These are phyloP conservation scores for Pezicula rhizophila DNA, from an alignment of 2,329 filamentous ascomycete species.

Conservation along the genomic window DNA sequence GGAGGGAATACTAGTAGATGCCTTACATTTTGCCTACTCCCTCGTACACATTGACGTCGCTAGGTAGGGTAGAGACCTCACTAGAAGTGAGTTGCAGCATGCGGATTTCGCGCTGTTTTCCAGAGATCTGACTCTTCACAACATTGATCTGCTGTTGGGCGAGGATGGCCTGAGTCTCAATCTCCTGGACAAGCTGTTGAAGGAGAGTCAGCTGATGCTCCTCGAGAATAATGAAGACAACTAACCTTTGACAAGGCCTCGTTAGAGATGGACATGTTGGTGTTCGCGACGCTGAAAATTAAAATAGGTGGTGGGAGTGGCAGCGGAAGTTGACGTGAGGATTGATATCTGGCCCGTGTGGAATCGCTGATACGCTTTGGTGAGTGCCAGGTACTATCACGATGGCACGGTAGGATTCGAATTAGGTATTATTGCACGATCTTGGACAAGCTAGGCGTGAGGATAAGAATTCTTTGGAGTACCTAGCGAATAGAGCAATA, in stretches of 20 bases:
- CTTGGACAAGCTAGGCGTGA: too few species aligned
- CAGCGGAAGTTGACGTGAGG: too few species aligned
- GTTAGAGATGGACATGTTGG: conserved; percentile 83
- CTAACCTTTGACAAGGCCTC: conserved; percentile 86
- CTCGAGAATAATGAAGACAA: neutral
- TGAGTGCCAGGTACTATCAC: too few species aligned
- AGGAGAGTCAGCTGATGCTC: conserved; percentile 3
- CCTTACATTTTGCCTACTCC: conserved; percentile 94
- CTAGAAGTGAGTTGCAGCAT: conserved; percentile 80
- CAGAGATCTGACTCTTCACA: conserved; percentile 74
- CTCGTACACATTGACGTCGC: conserved; percentile 79
- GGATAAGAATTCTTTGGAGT: too few species aligned
- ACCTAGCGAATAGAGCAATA: too few species aligned
- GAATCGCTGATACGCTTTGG: too few species aligned
- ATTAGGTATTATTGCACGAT: too few species aligned
- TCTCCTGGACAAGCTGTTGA: conserved; percentile 78
- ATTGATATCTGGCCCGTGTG: too few species aligned
- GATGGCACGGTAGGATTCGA: too few species aligned
- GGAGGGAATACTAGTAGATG: neutral
- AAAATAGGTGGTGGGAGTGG: too few species aligned
- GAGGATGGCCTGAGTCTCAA: conserved; percentile 80
- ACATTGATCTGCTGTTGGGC: conserved; percentile 90
- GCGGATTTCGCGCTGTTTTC: conserved; percentile 83
- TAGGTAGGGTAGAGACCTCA: conserved; percentile 72
- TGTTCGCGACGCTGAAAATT: conserved; percentile 2